Percentiles rank a stretch among this genome's conserved stretches.
These are phyloP conservation scores for Trichophyton rubrum DNA, from an alignment of 2,329 filamentous ascomycete genomes.

Conservation along the genomic window DNA sequence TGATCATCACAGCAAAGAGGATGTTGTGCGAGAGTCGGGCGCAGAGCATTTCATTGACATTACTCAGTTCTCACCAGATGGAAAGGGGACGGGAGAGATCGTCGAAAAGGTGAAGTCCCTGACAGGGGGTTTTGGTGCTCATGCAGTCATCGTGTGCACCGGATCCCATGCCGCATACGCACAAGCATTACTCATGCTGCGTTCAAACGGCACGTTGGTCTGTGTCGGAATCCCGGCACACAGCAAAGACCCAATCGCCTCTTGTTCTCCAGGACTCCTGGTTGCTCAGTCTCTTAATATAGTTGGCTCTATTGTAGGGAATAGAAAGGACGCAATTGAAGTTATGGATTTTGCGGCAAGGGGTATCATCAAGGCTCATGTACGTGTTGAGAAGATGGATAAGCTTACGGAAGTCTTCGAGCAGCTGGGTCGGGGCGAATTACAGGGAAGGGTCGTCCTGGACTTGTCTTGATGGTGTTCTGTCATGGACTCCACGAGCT, in stretches of 20 bases:
- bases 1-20: slow-evolving; percentile 50
- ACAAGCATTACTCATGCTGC: slow-evolving; percentile 37
- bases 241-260: slow-evolving; percentile 33
- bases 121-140: slow-evolving; percentile 45
- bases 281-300: slow-evolving; percentile 36
- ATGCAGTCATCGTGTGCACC: slow-evolving; percentile 48
- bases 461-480: slow-evolving; percentile 23
- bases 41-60: slow-evolving; percentile 56
- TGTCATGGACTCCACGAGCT: too few species aligned
- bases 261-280: slow-evolving; percentile 32
- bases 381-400: slow-evolving; percentile 37
- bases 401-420: slow-evolving; percentile 36
- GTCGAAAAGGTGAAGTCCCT: slow-evolving; percentile 44
- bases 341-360: slow-evolving; percentile 37
- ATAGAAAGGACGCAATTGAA: slow-evolving; percentile 39
- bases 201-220: slow-evolving; percentile 40
- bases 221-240: slow-evolving; percentile 43
- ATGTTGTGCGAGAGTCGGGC: slow-evolving; percentile 46
- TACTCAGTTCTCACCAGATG: slow-evolving; percentile 37
- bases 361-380: slow-evolving; percentile 36
- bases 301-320: slow-evolving; percentile 40
- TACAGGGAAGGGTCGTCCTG: slow-evolving; percentile 38
- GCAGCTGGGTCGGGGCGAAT: slow-evolving; percentile 32
- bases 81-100: slow-evolving; percentile 36
- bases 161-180: slow-evolving; percentile 40